These are phyloP conservation scores for Macadamia tetraphylla DNA, from an alignment of 164 flowering plant species.

Conservation along the genomic window DNA sequence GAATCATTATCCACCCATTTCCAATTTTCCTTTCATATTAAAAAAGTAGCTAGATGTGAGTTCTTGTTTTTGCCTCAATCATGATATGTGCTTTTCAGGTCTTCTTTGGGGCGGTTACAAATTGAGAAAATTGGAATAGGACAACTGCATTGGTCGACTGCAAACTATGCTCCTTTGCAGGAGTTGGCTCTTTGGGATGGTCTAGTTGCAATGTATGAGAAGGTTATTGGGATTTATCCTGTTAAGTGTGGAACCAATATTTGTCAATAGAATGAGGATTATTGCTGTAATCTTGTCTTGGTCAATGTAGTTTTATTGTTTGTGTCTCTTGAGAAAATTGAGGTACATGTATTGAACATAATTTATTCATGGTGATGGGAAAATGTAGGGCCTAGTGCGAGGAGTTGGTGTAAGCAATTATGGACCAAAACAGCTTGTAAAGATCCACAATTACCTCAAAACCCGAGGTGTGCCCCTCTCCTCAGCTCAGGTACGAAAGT, in stretches of 20 bases:
- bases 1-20: neutral
- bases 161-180: constrained; percentile 91
- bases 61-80: too few species aligned
- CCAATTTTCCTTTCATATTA: too few species aligned
- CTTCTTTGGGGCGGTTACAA: constrained; percentile 70
- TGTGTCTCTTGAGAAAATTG: neutral
- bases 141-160: constrained; percentile 95
- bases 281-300: neutral
- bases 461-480: constrained; percentile 61
- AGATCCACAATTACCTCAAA: constrained; percentile 63
- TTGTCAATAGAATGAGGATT: neutral
- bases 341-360: too few species aligned
- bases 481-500: constrained; percentile 47
- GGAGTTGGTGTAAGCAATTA: constrained; percentile 94
- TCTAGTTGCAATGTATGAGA: constrained; percentile 96
- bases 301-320: neutral
- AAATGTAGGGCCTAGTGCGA: constrained; percentile 73
- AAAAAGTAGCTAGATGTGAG: too few species aligned
- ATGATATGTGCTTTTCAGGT: constrained; percentile 33
- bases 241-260: neutral
- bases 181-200: constrained; percentile 97
- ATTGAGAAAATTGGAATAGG: constrained; percentile 87
- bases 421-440: constrained; percentile 87
- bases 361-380: neutral
- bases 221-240: constrained; percentile 46